A percentile compares a stretch with the other conserved stretches of the same genome.
Evolutionary conservation across 2,329 filamentous ascomycete genomes (phyloP).

Genomic region (Fusarium sp.): DNA sequence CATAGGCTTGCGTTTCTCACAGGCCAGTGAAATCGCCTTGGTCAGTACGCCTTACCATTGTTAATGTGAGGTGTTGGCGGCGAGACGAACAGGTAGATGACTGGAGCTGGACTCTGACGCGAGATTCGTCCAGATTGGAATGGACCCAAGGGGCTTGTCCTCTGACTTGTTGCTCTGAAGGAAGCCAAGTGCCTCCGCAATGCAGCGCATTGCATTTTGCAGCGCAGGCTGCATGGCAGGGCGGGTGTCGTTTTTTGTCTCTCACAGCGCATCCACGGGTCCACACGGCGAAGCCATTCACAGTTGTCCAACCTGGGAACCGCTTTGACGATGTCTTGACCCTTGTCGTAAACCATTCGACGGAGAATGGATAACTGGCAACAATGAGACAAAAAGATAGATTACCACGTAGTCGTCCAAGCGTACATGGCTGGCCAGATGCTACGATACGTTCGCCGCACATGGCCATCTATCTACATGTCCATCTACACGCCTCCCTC

Average conservation of each 20-base stretch:
- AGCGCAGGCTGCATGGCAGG: constrained; percentile 38
- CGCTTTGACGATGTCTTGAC: constrained; percentile 1
- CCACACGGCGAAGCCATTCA: constrained; percentile 30
- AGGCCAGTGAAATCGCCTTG: constrained; percentile 20
- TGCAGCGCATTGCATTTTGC: constrained; percentile 40
- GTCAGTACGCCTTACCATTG: constrained; percentile 38
- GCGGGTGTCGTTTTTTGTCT: constrained; percentile 31
- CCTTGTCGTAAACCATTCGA: constrained; percentile 18
- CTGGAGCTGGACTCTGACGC: constrained; percentile 30
- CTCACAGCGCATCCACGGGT: constrained; percentile 32
- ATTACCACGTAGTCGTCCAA: constrained; percentile 35
- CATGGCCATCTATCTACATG: background rate
- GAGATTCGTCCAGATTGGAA: constrained; percentile 41
- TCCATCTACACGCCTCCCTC: constrained; percentile 35
- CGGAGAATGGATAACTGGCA: constrained; percentile 19
- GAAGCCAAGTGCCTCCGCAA: constrained; percentile 33
- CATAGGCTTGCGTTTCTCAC: background rate
- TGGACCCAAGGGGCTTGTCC: constrained; percentile 13
- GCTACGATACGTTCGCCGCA: constrained; percentile 12
- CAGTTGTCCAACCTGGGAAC: constrained; percentile 13
- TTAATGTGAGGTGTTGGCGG: constrained; percentile 33
- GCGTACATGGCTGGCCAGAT: constrained; percentile 33
- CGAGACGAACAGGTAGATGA: constrained; percentile 36
- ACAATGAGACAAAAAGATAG: constrained; percentile 10
- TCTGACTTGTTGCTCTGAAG: constrained; percentile 32